Evolutionary conservation across 257 asterid species (phyloP).

Genomic region (Nemophila menziesii): DNA sequence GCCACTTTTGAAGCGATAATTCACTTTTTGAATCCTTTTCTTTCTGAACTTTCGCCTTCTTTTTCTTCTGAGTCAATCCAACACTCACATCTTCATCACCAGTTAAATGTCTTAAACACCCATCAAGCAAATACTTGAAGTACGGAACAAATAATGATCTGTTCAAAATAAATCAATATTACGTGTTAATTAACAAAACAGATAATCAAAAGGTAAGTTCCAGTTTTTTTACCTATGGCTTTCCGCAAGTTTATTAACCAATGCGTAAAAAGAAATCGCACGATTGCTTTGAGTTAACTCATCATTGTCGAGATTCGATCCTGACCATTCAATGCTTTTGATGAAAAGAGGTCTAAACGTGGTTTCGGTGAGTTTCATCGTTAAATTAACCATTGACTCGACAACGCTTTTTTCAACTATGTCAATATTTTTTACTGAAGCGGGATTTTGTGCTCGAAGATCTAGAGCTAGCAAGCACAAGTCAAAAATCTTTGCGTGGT

Average conservation of each 20-base stretch:
- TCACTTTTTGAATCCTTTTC: slow-evolving; percentile 26
- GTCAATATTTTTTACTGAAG: slow-evolving; percentile 39
- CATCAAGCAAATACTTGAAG: slow-evolving; percentile 76
- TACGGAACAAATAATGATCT: slow-evolving; percentile 84
- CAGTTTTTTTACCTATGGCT: slow-evolving; percentile 74
- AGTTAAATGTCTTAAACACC: slow-evolving; percentile 54
- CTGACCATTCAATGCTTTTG: slow-evolving; percentile 89
- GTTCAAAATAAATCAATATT: slow-evolving; percentile 4
- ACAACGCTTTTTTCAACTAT: slow-evolving; percentile 63
- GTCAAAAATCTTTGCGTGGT: slow-evolving; percentile 68
- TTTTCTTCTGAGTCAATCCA: slow-evolving; percentile 39
- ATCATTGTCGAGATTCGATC: slow-evolving; percentile 32
- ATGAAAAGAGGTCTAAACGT: slow-evolving; percentile 77
- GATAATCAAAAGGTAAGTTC: not conserved
- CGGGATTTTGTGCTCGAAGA: slow-evolving; percentile 58
- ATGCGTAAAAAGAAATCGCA: slow-evolving; percentile 62
- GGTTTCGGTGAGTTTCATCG: slow-evolving; percentile 75
- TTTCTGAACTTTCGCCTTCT: slow-evolving; percentile 48
- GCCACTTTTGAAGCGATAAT: slow-evolving; percentile 52
- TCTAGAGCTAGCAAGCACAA: slow-evolving; percentile 84
- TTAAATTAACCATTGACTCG: slow-evolving; percentile 46
- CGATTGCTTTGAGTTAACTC: slow-evolving; percentile 31
- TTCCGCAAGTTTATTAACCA: slow-evolving; percentile 75
- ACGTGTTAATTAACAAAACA: not conserved
- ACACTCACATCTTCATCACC: slow-evolving; percentile 23